Percentiles rank a stretch among this genome's conserved stretches.
Conservation (phyloP, 306 rosid genomes). For the Clitoria ternatea region DNA sequence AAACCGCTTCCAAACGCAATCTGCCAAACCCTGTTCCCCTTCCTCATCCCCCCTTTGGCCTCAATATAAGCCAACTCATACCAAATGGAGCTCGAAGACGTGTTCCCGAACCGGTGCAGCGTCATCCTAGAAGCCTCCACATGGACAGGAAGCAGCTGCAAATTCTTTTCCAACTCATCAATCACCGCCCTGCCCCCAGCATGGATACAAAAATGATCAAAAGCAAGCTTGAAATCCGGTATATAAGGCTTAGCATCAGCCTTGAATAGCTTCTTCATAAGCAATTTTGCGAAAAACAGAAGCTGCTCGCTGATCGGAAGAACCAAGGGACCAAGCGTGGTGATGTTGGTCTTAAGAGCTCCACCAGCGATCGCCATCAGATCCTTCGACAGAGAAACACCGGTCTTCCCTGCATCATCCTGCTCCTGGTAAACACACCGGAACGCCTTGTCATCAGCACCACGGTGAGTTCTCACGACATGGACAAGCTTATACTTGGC, state of each 20-base stretch:
- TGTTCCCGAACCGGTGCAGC: conserved; percentile 74
- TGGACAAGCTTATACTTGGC: conserved; percentile 69
- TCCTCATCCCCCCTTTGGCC: conserved; percentile 66
- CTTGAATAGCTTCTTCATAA: conserved; percentile 52
- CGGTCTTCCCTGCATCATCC: conserved; percentile 65
- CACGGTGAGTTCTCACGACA: conserved; percentile 65
- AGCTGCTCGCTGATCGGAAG: conserved; percentile 83
- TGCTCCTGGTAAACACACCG: conserved; percentile 69
- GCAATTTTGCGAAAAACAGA: conserved; percentile 52
- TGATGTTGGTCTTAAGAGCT: conserved; percentile 66
- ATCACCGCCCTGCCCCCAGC: conserved; percentile 83
- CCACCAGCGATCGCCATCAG: conserved; percentile 80
- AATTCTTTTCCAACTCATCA: conserved; percentile 79
- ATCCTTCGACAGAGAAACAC: conserved; percentile 73
- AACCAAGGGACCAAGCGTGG: conserved; percentile 72
- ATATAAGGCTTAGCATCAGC: conserved; percentile 60
- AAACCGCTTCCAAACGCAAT: conserved; percentile 89
- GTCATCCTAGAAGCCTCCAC: conserved; percentile 88
- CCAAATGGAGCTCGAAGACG: conserved; percentile 86
- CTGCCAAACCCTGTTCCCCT: conserved; percentile 75
- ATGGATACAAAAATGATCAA: conserved; percentile 79
- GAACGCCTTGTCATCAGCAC: conserved; percentile 71
- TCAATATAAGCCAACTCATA: conserved; percentile 69
- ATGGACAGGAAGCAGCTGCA: conserved; percentile 54
- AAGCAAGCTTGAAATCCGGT: conserved; percentile 74